phyloP scores from a whole-genome alignment of 805 yeast species.

The Zygosaccharomyces siamensis region DNA sequence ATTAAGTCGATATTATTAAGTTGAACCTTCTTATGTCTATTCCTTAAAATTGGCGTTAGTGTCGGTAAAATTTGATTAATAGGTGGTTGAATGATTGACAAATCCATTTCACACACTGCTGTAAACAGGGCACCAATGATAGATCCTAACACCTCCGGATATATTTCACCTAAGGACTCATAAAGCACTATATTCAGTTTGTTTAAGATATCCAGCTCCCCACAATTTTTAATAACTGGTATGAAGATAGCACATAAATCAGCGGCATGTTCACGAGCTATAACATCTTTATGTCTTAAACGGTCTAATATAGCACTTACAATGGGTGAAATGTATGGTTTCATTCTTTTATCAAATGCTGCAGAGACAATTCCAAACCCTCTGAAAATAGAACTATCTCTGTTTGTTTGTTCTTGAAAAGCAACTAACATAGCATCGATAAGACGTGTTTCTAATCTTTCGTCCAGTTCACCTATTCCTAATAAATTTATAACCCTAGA shows the following conservation, averaged over 20 bases:
- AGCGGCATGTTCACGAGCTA: conserved; percentile 78
- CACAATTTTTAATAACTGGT: conserved; percentile 60
- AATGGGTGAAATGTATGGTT: conserved; percentile 68
- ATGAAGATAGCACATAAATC: conserved; percentile 66
- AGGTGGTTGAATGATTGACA: conserved; percentile 69
- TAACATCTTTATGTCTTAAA: conserved; percentile 63
- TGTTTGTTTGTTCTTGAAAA: conserved; percentile 68
- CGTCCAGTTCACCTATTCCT: conserved; percentile 59
- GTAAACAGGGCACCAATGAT: conserved; percentile 64
- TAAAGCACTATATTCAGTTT: conserved; percentile 72
- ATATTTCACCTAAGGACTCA: conserved; percentile 91
- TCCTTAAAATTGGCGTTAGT: conserved; percentile 83
- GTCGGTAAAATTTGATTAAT: conserved; percentile 78
- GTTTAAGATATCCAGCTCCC: conserved; percentile 55
- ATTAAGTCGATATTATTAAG: conserved; percentile 73
- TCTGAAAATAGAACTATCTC: conserved; percentile 50
- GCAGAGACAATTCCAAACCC: conserved; percentile 61
- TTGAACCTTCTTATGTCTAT: conserved; percentile 87
- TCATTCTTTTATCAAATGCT: conserved; percentile 58
- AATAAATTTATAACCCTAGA: conserved; percentile 46
- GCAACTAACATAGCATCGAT: conserved; percentile 79
- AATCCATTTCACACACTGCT: conserved; percentile 57
- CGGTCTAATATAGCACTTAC: conserved; percentile 69
- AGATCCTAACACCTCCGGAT: conserved; percentile 90
- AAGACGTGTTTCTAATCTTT: conserved; percentile 56